Percentiles rank a stretch among this genome's conserved stretches.
Conservation (phyloP, 345 rosid genomes). For the Cardiospermum halicacabum region DNA sequence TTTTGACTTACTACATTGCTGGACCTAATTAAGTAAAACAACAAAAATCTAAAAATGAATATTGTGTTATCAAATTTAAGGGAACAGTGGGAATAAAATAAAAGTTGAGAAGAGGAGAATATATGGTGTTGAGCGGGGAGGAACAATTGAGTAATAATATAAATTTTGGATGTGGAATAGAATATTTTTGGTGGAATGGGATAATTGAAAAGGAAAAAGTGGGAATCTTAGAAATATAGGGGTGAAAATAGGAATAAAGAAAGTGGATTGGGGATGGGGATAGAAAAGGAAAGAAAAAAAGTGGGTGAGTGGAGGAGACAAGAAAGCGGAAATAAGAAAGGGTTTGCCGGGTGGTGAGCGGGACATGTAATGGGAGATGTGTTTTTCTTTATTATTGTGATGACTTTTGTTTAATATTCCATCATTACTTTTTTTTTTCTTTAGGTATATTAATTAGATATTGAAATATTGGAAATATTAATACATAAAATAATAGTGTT, state of each 20-base stretch:
- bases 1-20: neutral
- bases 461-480: no score
- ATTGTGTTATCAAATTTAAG: no score
- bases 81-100: no score
- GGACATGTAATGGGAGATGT: constrained; percentile 9
- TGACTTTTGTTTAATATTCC: constrained; percentile 6
- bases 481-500: no score
- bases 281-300: constrained; percentile 15
- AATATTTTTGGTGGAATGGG: neutral
- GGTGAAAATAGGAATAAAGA: neutral
- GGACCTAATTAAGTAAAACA: neutral
- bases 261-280: neutral
- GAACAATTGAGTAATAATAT: neutral
- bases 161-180: neutral
- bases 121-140: neutral
- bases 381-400: neutral
- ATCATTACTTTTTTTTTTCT: constrained; percentile 13
- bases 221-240: neutral
- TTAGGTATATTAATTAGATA: neutral
- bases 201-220: neutral
- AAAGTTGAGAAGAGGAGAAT: no score
- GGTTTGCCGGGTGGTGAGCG: constrained; percentile 46
- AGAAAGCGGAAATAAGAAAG: constrained; percentile 40
- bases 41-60: no score
- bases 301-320: constrained; percentile 35